Base-by-base conservation (phyloP, 2,329 filamentous ascomycete species). In the Conoideocrella luteorostrata region DNA sequence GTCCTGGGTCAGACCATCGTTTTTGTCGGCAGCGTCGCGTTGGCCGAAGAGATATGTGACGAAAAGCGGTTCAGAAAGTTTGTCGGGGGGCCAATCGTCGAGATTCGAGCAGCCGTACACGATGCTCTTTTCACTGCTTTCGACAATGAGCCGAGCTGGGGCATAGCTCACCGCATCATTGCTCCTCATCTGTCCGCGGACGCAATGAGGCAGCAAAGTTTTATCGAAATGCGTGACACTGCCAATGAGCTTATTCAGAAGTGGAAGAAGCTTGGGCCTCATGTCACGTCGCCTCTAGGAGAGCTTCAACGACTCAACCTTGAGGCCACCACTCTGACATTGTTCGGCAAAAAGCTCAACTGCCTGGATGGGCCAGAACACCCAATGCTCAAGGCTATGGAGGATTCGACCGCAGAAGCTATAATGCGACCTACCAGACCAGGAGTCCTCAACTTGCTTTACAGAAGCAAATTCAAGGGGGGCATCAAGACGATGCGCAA, bases 231-330 rank as follows among this genome's bases (percentile, higher is more conserved):
- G 56, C 60, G 67, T n/a, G 65, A 67, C 34, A 67, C 65, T n/a
- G 65, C 72, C 0, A 54, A 58, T 9, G 75, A 78, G 47, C 60
- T 81, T 29, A 55, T 77, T 13, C 54, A 58, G 7, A 70, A 71
- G 41, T 81, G 77, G 78, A 58, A 55, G 30, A 59, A 56, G 0
- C 24, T n/a, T 2, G 45, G 41, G 3, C 29, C 51, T 2, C 57
- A 56, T n/a, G 57, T 59, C 28, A 59, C 78, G n/a, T 58, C 62
- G 4, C 65, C 72, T 1, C 61, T 77, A 9, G 61, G 61, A 7
- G 71, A 78, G 39, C 63, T 81, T 13, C 73, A 77, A 51, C 62
- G 72, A 13, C 60, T 78, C 13, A 73, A 75, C 52, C 65, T 80
- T 23, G 74, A 77, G 45, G 64, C 69, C 3, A 71, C 67, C 2